A percentile compares a stretch with the other conserved stretches of the same genome.
phyloP scores from a whole-genome alignment of 2,329 filamentous ascomycete species.

The Phoma herbarum region DNA sequence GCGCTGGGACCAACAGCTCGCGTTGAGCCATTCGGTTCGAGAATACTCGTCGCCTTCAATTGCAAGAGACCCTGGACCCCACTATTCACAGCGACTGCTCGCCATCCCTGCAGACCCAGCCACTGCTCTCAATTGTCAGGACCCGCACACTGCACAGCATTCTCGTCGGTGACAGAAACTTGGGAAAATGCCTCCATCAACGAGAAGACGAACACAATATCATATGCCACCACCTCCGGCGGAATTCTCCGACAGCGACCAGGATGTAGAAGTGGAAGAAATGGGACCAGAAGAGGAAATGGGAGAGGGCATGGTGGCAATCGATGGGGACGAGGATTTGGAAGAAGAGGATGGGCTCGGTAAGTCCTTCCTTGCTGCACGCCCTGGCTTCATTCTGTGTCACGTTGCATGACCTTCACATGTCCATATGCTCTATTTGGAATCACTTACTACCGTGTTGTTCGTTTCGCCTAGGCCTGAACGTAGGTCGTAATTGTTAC shows the following conservation, averaged over 20 bases:
- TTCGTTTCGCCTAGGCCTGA: background rate
- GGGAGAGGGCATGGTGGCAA: slow-evolving; percentile 36
- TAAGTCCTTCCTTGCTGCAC: slow-evolving; percentile 20
- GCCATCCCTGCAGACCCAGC: slow-evolving; percentile 18
- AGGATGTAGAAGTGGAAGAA: slow-evolving; percentile 34
- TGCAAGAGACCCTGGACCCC: slow-evolving; percentile 17
- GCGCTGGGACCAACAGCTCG: slow-evolving; percentile 13
- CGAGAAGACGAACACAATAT: slow-evolving; percentile 35
- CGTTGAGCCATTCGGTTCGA: slow-evolving; percentile 15
- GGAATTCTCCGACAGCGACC: slow-evolving; percentile 42
- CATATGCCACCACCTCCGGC: slow-evolving; percentile 29
- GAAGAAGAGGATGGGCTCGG: slow-evolving; percentile 40
- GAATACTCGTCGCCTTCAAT: background rate
- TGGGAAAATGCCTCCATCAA: slow-evolving; percentile 39
- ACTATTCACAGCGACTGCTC: slow-evolving; percentile 14
- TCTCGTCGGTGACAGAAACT: slow-evolving; percentile 9
- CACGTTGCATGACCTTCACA: slow-evolving; percentile 7
- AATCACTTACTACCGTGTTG: background rate
- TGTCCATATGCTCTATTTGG: background rate
- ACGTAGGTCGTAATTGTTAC: background rate
- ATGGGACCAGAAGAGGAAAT: slow-evolving; percentile 32
- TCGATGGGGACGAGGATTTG: slow-evolving; percentile 59
- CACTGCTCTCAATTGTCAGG: background rate
- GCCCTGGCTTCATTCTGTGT: slow-evolving; percentile 1
- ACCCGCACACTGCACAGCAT: slow-evolving; percentile 5